phyloP scores from a whole-genome alignment of 2,329 filamentous ascomycete genomes.

The Lizonia empirigonia region DNA sequence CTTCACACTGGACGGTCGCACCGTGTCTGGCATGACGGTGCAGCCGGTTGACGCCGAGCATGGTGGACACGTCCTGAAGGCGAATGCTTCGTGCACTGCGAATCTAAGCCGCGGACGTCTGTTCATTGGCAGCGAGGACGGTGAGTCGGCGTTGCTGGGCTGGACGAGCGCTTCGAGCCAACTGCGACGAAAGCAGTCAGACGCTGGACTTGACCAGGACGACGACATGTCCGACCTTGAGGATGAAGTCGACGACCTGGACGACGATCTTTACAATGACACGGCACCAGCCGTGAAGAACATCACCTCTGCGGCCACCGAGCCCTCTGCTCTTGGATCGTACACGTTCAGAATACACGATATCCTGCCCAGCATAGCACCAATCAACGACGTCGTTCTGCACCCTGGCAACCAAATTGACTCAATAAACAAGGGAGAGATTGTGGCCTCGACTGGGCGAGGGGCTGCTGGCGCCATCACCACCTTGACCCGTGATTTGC shows the following conservation, averaged over 20 bases:
- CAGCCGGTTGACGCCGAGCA: conserved; percentile 66
- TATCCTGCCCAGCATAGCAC: conserved; percentile 75
- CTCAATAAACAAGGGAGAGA: conserved; percentile 51
- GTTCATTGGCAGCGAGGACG: conserved; percentile 84
- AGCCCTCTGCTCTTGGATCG: conserved; percentile 62
- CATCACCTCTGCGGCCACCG: conserved; percentile 43
- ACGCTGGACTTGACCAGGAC: conserved; percentile 62
- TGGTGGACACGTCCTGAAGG: conserved; percentile 67
- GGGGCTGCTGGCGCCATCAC: conserved; percentile 73
- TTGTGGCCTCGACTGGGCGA: conserved; percentile 65
- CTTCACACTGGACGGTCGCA: conserved; percentile 88
- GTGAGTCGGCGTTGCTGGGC: conserved; percentile 79
- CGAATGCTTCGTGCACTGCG: conserved; percentile 70
- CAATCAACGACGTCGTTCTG: conserved; percentile 75
- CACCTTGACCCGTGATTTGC: conserved; percentile 77
- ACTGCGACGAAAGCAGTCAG: conserved; percentile 64
- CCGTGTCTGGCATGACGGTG: conserved; percentile 84
- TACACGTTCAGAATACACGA: conserved; percentile 80
- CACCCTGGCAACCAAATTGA: conserved; percentile 52
- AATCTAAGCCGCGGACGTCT: conserved; percentile 70
- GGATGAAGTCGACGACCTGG: conserved; percentile 61
- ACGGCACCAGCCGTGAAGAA: conserved; percentile 55
- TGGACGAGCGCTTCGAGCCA: conserved; percentile 71
- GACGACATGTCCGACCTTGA: conserved; percentile 55
- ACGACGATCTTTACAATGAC: conserved; percentile 68